These are phyloP conservation scores for Coniophora puteana DNA, from an alignment of 1,284 basidiomycete species.

Conservation along the genomic window DNA sequence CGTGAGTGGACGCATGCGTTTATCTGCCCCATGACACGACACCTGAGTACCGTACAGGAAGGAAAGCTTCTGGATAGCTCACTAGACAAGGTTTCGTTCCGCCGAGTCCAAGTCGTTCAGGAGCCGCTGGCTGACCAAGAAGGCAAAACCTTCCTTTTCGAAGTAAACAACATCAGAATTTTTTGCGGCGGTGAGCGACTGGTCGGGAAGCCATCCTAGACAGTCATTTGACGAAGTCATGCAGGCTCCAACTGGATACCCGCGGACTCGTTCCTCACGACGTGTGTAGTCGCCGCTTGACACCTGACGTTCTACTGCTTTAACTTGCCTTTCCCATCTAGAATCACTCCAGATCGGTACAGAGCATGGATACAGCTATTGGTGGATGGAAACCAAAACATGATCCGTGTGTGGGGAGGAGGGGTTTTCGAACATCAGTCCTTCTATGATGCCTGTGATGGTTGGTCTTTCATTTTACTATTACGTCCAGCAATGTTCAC, in stretches of 20 bases:
- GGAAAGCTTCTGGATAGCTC: constrained; percentile 47
- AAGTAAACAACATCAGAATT: constrained; percentile 83
- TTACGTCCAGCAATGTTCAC: constrained; percentile 4
- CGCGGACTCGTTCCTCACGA: constrained; percentile 83
- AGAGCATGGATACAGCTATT: constrained; percentile 70
- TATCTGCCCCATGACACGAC: neutral
- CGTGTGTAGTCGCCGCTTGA: constrained; percentile 36
- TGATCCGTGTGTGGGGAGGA: constrained; percentile 83
- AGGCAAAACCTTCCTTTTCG: constrained; percentile 83
- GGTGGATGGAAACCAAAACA: constrained; percentile 80
- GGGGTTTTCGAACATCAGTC: constrained; percentile 76
- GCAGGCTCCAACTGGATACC: constrained; percentile 91
- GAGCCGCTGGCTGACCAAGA: constrained; percentile 68
- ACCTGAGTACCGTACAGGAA: constrained; percentile 30
- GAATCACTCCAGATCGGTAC: constrained; percentile 57
- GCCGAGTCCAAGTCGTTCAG: constrained; percentile 72
- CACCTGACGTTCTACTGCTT: constrained; percentile 2
- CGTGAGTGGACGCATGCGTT: constrained; percentile 31
- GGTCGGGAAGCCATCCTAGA: neutral
- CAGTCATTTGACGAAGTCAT: no score
- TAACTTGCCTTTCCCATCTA: constrained; percentile 14
- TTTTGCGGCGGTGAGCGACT: constrained; percentile 71
- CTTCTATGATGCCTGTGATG: constrained; percentile 81
- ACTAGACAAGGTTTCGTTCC: constrained; percentile 67
- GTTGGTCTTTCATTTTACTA: constrained; percentile 30